These are phyloP conservation scores for Cadophora sp. DNA, from an alignment of 2,329 filamentous ascomycete genomes.

Conservation along the genomic window DNA sequence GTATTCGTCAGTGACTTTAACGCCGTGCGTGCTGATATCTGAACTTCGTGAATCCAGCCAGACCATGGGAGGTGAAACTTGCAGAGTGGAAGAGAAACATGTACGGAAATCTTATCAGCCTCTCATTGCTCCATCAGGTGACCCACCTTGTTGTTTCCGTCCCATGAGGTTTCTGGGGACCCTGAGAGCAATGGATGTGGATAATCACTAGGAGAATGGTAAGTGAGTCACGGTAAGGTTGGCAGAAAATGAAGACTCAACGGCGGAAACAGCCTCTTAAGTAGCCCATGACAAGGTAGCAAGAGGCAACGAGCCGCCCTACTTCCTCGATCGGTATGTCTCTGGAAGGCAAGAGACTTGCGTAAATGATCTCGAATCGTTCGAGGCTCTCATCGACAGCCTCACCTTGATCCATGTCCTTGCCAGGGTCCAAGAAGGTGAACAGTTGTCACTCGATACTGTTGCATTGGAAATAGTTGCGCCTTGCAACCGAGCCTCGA, in stretches of 20 bases:
- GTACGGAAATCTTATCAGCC: constrained; percentile 4
- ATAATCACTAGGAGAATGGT: constrained; percentile 19
- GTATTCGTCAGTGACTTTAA: constrained; percentile 1
- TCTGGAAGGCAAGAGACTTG: constrained; percentile 17
- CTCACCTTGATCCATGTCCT: constrained; percentile 14
- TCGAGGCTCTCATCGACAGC: constrained; percentile 21
- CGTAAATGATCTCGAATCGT: background rate
- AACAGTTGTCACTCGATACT: constrained; percentile 13
- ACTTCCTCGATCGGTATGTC: constrained; percentile 21
- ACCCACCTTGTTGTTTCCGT: constrained; percentile 20
- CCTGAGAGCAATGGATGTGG: constrained; percentile 2
- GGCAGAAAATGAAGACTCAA: constrained; percentile 26
- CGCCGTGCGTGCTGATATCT: background rate
- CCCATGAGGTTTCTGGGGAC: background rate
- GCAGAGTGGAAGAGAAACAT: background rate
- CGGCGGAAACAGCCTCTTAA: constrained; percentile 27
- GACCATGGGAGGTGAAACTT: constrained; percentile 5
- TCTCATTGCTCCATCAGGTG: constrained; percentile 20
- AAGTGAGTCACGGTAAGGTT: constrained; percentile 37
- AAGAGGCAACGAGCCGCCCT: constrained; percentile 34
- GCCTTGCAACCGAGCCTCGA: background rate
- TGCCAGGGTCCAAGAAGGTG: background rate
- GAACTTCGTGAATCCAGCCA: background rate
- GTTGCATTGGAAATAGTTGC: background rate
- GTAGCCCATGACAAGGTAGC: constrained; percentile 30